These are phyloP conservation scores for Candida neerlandica DNA, from an alignment of 1,139 yeast species.

Conservation along the genomic window DNA sequence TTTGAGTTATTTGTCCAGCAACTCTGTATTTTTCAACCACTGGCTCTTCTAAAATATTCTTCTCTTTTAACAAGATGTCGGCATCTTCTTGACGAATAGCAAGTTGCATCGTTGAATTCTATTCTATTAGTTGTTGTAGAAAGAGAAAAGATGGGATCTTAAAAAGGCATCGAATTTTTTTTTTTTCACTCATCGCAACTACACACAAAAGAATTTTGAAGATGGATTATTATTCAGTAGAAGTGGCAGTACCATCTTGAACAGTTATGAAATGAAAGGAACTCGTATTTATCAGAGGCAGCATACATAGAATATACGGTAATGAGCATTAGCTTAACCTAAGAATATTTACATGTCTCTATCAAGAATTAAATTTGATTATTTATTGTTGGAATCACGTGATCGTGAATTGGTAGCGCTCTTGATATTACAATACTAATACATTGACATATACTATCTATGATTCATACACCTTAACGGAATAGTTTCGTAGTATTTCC, in stretches of 20 bases:
- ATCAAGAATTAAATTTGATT: no score
- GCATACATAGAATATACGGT: no score
- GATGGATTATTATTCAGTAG: not conserved
- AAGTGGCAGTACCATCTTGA: not conserved
- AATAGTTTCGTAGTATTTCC: constrained; percentile 33
- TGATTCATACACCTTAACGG: constrained; percentile 37
- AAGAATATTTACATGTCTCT: no score
- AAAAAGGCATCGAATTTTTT: constrained; percentile 2
- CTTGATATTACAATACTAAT: not conserved
- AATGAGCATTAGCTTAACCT: no score
- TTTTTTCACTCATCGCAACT: constrained; percentile 13
- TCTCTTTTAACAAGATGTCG: constrained; percentile 70
- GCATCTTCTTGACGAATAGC: constrained; percentile 73
- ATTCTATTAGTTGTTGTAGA: constrained; percentile 3
- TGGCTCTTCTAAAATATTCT: constrained; percentile 62
- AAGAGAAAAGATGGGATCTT: not conserved
- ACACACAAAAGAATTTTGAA: not conserved
- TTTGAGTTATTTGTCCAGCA: constrained; percentile 92
- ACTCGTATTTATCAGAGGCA: no score
- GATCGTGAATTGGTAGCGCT: no score
- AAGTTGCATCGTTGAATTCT: constrained; percentile 49
- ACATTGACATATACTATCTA: not conserved
- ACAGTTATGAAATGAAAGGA: not conserved
- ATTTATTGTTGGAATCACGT: no score
- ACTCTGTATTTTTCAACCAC: constrained; percentile 80